These are phyloP conservation scores for Cardamine occulta DNA, from an alignment of 345 rosid species.

Conservation along the genomic window DNA sequence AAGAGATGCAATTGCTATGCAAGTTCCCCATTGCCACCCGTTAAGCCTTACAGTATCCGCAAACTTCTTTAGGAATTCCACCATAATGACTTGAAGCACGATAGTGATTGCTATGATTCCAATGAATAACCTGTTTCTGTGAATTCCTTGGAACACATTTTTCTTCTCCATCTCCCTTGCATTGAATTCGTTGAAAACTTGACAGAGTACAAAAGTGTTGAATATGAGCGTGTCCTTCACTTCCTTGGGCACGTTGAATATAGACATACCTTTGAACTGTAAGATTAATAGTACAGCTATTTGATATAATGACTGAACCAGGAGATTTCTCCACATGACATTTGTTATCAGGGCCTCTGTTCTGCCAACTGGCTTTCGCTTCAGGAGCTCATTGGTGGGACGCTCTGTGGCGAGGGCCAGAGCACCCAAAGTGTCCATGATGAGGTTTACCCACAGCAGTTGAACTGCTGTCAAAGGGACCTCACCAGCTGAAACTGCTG, in stretches of 20 bases:
- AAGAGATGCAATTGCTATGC: constrained; percentile 55
- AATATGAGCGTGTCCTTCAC: constrained; percentile 63
- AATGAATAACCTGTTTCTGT: constrained; percentile 54
- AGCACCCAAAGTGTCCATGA: constrained; percentile 74
- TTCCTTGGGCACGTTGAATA: constrained; percentile 49
- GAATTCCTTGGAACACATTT: constrained; percentile 67
- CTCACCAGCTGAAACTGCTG: constrained; percentile 64
- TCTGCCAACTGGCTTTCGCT: constrained; percentile 55
- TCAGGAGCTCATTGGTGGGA: constrained; percentile 64
- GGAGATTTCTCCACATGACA: constrained; percentile 74
- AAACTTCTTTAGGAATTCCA: constrained; percentile 63
- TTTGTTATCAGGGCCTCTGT: constrained; percentile 63
- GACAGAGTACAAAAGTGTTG: constrained; percentile 66
- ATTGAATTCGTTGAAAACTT: constrained; percentile 74
- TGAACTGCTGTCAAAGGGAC: constrained; percentile 67
- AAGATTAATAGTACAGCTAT: constrained; percentile 57
- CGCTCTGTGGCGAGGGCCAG: constrained; percentile 68
- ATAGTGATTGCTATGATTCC: constrained; percentile 65
- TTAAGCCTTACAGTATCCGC: constrained; percentile 59
- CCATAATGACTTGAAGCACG: constrained; percentile 70
- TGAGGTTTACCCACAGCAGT: constrained; percentile 69
- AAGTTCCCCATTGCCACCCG: constrained; percentile 58
- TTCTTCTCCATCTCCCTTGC: constrained; percentile 71
- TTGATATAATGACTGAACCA: constrained; percentile 65
- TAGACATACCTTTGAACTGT: constrained; percentile 60